Evolutionary conservation across 2,329 filamentous ascomycete species (phyloP).

Genomic region (Aspergillus pseudotamarii): DNA sequence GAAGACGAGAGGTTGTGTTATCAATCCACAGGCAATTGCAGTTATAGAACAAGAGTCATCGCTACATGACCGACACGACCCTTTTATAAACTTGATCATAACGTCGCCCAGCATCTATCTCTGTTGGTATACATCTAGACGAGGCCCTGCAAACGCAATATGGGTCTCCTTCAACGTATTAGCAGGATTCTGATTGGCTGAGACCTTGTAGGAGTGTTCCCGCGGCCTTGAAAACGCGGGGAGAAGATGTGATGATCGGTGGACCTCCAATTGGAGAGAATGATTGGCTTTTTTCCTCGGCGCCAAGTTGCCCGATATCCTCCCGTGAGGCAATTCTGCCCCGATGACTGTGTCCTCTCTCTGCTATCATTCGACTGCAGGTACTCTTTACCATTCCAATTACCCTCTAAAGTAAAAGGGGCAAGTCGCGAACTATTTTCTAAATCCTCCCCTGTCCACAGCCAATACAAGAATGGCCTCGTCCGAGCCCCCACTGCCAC

Average conservation of each 20-base stretch:
- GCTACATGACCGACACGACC: neutral
- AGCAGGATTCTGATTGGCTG: neutral
- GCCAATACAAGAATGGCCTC: neutral
- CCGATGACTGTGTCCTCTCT: neutral
- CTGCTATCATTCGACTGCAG: neutral
- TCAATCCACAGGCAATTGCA: neutral
- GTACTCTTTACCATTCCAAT: too few species aligned
- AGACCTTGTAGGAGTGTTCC: neutral
- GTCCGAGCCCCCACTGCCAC: neutral
- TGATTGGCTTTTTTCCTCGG: neutral
- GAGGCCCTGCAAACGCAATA: neutral
- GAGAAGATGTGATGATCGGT: neutral
- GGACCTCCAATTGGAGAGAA: neutral
- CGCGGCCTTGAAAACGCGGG: neutral
- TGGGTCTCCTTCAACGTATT: neutral
- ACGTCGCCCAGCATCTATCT: neutral
- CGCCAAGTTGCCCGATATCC: neutral
- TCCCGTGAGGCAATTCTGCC: neutral
- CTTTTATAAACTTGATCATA: neutral
- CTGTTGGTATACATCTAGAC: neutral
- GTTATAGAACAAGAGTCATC: fast-evolving
- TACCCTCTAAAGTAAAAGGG: neutral
- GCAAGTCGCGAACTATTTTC: neutral
- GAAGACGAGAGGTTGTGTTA: neutral
- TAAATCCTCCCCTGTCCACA: fast-evolving